A percentile compares a stretch with the other conserved stretches of the same genome.
Conservation (phyloP, 352 stramenopile species). For the Elongisporangium prolatum region DNA sequence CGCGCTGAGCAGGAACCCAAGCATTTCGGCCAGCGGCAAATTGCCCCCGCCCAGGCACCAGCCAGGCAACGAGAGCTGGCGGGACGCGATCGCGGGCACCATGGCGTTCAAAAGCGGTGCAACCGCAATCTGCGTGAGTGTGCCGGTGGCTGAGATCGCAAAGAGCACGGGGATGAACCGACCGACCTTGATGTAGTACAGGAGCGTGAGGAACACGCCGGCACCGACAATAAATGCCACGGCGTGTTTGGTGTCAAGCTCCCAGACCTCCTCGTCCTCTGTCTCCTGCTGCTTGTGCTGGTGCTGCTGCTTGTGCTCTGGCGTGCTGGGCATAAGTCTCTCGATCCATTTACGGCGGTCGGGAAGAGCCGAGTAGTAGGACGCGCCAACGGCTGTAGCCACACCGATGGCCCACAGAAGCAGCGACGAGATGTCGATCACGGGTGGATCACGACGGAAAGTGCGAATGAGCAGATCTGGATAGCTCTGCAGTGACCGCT, state of each 20-base stretch:
- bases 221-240: constrained; percentile 61
- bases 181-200: constrained; percentile 69
- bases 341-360: constrained; percentile 13
- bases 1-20: constrained; percentile 33
- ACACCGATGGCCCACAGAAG: constrained; percentile 63
- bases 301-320: constrained; percentile 18
- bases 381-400: constrained; percentile 42
- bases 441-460: constrained; percentile 36
- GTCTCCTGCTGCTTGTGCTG: constrained; percentile 7
- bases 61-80: constrained; percentile 26
- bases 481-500: constrained; percentile 28
- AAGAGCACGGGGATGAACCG: constrained; percentile 67
- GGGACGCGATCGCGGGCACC: constrained; percentile 27
- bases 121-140: constrained; percentile 51
- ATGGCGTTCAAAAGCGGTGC: constrained; percentile 29
- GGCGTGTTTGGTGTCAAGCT: constrained; percentile 56
- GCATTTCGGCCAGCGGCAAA: constrained; percentile 38
- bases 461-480: constrained; percentile 36
- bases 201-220: constrained; percentile 53
- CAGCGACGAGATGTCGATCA: constrained; percentile 56
- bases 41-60: constrained; percentile 23
- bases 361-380: constrained; percentile 50
- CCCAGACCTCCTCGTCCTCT: constrained; percentile 34
- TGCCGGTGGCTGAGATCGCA: constrained; percentile 38
- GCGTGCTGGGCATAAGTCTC: constrained; percentile 14